These are phyloP conservation scores for Xylaria flabelliformis DNA, from an alignment of 495 filamentous ascomycete genomes.

Conservation along the genomic window DNA sequence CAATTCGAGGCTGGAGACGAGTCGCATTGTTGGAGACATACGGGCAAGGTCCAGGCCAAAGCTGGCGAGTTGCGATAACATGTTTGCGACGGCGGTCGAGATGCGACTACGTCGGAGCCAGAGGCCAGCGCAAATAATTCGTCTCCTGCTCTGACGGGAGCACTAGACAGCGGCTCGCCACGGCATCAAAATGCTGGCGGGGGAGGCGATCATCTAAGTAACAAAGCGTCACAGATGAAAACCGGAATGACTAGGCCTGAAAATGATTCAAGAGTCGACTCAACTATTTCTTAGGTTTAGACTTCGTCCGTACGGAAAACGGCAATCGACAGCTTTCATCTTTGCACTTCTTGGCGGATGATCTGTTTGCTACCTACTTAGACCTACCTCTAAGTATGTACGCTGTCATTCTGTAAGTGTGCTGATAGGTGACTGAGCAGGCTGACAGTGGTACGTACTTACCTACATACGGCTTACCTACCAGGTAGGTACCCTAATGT, in stretches of 20 bases:
- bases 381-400: background rate
- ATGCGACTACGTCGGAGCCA: constrained; percentile 27
- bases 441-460: background rate
- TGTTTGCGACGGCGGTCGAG: constrained; percentile 30
- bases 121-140: constrained; percentile 26
- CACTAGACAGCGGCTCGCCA: constrained; percentile 34
- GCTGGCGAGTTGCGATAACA: constrained; percentile 46
- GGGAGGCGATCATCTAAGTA: constrained; percentile 18
- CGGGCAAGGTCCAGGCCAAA: constrained; percentile 50
- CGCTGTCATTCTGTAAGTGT: background rate
- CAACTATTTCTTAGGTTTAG: background rate
- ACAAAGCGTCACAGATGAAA: background rate
- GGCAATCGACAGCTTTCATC: constrained; percentile 37
- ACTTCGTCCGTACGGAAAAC: background rate
- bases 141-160: constrained; percentile 35
- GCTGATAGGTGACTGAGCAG: constrained; percentile 15
- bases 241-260: background rate
- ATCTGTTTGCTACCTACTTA: constrained; percentile 11
- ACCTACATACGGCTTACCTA: no score
- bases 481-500: background rate
- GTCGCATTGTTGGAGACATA: constrained; percentile 35
- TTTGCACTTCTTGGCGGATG: constrained; percentile 33
- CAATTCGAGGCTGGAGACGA: background rate
- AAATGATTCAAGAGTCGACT: background rate
- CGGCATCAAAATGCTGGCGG: constrained; percentile 34